Base-by-base conservation (phyloP, 768 basidiomycete species). In the Tylopilus cervinicoccineus region DNA sequence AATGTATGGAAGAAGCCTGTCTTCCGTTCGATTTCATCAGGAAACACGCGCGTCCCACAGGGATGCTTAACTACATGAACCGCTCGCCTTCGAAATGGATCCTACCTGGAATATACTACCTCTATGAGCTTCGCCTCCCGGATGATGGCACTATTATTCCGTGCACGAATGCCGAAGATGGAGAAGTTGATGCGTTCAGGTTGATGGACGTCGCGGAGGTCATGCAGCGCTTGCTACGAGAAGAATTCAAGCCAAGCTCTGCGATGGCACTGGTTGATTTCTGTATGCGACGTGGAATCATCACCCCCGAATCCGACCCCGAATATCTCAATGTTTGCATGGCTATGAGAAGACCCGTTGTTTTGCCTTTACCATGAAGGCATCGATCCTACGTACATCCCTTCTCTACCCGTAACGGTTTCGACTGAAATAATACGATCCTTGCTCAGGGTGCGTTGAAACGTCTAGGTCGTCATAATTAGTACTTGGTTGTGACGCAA, bases 61-160 rank as follows among this genome's bases (percentile, higher is more conserved):
- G 74, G 17, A 63, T 69, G 39, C 56, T 76, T 17, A 66, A 69
- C 19, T 76, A 63, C 56, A 66, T 65, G 43, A 72, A 75, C 47
- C 74, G 72, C 16, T 74, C 74, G 0, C 72, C 71, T 7, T 58
- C 66, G 16, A 64, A 64, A 33, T 76, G 72, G 72, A 62, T 74
- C 16, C 56, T 76, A n/a, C 75, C 75, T 6, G 72, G 72, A 19
- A 58, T 74, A 17, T 76, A 76, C 53, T 71, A 73, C 48, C 66
- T 72, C 29, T 76, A 70, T 43, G 74, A 76, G 31, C 65, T 76
- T 11, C 65, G 67, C 12, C 61, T 76, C 11, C 73, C 71, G 0
- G 45, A 59, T 6, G 65, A 74, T 47, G 63, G 63, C 2, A 47
- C 63, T 12, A 52, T 71, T 29, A 43, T 50, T 1, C 75, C 74